Base-by-base conservation (phyloP, 805 yeast genomes). In the Diddensiella caesifluorescens region DNA sequence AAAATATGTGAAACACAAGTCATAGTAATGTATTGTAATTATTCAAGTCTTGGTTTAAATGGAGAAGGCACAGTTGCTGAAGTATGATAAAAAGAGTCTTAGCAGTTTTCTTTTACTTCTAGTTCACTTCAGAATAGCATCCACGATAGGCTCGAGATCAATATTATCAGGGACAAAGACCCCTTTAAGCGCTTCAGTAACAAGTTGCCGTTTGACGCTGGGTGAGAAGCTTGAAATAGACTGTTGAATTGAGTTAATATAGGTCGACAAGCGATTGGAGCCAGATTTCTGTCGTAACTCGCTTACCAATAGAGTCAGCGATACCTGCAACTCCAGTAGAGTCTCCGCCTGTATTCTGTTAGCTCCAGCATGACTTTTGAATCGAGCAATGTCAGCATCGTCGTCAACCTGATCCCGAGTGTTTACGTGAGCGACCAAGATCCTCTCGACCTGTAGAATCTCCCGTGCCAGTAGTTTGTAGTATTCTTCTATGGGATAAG, bases 161-260 rank as follows among this genome's bases (percentile, higher is more conserved):
- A 54, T 49, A 27, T 47, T 48, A 4, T 38, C 45, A 6, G 59
- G 57, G 9, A 54, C 44, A 9, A 30, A 27, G 30, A 53, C 44
- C 7, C 52, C 52, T 33, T 47, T 38, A 21, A 54, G 49, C 6
- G 57, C 56, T 34, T 50, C 50, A 13, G 35, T 23, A n/a, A 54
- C 21, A 7, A 51, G 44, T 34, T 42, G 22, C 26, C 46, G 32
- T 29, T 29, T 13, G 15, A 19, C 42, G 26, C 45, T 47, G 28
- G 35, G 28, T 6, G 22, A 7, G 35, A 45, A 16, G 34, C 26
- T 10, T 19, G 38, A 40, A n/a, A 54, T 30, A 15, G 52, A 38
- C 18, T 39, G 32, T 16, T 43, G 41, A 35, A 49, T 47, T 2
- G 47, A 45, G 36, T 53, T 45, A 12, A 53, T 44, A 38, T 60